A percentile compares a stretch with the other conserved stretches of the same genome.
Evolutionary conservation across 1,284 basidiomycete genomes (phyloP).

Genomic region (Ustilago trichophora): DNA sequence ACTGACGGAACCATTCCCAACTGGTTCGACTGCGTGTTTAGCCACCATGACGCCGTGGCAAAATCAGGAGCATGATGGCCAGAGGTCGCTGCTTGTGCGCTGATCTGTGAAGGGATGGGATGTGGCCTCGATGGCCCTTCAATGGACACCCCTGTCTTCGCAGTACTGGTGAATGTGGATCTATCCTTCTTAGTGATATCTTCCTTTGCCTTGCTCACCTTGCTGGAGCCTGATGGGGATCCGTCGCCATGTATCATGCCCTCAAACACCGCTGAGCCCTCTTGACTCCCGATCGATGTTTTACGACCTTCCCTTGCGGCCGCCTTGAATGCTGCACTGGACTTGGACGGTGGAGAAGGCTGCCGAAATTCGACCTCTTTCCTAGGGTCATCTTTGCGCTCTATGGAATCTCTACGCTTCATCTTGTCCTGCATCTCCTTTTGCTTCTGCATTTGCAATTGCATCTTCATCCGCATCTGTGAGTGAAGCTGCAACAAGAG

Average conservation of each 20-base stretch:
- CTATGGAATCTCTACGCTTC: background rate
- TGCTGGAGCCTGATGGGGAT: no score
- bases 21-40: no score
- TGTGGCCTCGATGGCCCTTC: no score
- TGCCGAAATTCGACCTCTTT: background rate
- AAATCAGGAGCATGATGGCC: no score
- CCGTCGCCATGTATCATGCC: background rate
- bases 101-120: no score
- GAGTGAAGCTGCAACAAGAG: conserved; percentile 18
- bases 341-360: conserved; percentile 3
- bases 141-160: no score
- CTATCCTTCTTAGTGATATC: background rate
- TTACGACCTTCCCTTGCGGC: background rate
- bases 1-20: no score
- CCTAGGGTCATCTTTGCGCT: background rate
- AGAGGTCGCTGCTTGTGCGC: no score
- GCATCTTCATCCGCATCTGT: conserved; percentile 26
- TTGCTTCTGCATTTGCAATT: conserved; percentile 20
- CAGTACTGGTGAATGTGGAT: no score
- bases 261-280: background rate
- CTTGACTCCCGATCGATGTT: background rate
- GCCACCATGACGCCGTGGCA: no score
- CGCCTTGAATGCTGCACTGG: conserved; percentile 5
- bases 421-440: conserved; percentile 20
- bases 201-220: no score